A percentile compares a stretch with the other conserved stretches of the same genome.
Conservation (phyloP, 179 eudicot genomes). For the Carnegiea gigantea region DNA sequence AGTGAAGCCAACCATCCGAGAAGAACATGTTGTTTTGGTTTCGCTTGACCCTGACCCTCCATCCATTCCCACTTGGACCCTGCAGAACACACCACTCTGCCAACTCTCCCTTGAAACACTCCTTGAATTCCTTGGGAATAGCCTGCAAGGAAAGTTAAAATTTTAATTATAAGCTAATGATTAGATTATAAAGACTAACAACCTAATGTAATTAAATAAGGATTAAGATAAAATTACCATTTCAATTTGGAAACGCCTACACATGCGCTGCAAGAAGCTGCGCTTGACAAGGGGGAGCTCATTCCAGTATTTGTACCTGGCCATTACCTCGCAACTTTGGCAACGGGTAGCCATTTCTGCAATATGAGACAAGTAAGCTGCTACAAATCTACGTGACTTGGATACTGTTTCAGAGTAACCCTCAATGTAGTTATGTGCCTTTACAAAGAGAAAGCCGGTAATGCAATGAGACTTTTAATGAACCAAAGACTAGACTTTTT, state of each 20-base stretch:
- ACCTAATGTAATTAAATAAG: neutral
- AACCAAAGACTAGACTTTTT: no score
- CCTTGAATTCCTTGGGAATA: neutral
- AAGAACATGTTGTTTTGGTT: neutral
- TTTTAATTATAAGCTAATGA: neutral
- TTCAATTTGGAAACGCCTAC: constrained; percentile 11
- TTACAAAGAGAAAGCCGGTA: no score
- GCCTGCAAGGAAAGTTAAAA: neutral
- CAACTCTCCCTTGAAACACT: neutral
- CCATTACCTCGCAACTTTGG: neutral
- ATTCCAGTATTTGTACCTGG: constrained; percentile 16
- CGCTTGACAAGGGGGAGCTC: constrained; percentile 3
- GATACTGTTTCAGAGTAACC: no score
- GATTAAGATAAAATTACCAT: constrained; percentile 16
- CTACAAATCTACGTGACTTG: no score
- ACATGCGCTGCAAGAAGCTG: constrained; percentile 20
- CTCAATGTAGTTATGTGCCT: no score
- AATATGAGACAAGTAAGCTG: neutral
- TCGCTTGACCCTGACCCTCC: neutral
- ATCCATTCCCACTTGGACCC: constrained; percentile 5
- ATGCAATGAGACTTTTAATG: no score
- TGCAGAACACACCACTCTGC: neutral
- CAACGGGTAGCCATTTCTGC: neutral
- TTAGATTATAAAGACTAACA: neutral
- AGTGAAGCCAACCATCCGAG: neutral